Base-by-base conservation (phyloP, 768 basidiomycete genomes). In the Rhodosporidiobolus sp. region DNA sequence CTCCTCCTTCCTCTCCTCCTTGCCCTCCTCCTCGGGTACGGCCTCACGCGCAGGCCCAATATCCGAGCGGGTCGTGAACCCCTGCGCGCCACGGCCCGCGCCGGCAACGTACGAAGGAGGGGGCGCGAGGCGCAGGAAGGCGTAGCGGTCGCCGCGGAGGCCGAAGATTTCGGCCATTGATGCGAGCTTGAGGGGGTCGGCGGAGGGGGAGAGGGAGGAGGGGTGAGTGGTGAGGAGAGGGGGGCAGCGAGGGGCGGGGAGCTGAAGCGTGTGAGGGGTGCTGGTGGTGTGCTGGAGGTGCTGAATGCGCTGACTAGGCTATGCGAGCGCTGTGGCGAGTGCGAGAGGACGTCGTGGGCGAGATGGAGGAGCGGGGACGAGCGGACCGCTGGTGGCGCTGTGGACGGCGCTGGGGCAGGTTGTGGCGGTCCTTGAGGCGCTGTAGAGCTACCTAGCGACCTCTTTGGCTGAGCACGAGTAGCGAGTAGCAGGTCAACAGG, bases 21-120 rank as follows among this genome's bases (percentile, higher is more conserved):
- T 86, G 11, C 88, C 89, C 79, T 92, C 90, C 1, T 94, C 94
- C 75, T 93, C 93, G 8, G 86, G 90, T 60, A 77, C 92, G 89
- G 92, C 93, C 79, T 96, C 94, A 80, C 96, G 85, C 14, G 96
- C 96, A 48, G 96, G 96, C 79, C 96, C 96, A 70, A 99, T 98
- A 88, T 98, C 96, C 53, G 93, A 95, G 59, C 94, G 90, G 11
- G 95, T 98, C 0, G 95, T 98, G 83, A 97, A 98, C 69, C 57
- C 64, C 35, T 83, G 89, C 70, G 77, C 94, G 90, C 94, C 95
- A 85, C 94, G 88, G 82, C 95, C 94, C 45, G 97, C 89, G 89
- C 96, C 96, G 76, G 95, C 96, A 49, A 98, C 96, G 81, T 97
- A 98, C 1, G 92, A 94, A 0, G 95, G 91, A 52, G 71, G 69